Base-by-base conservation (phyloP, 202 grass and related monocot species). In the Bolboschoenoplectus hybrid region DNA sequence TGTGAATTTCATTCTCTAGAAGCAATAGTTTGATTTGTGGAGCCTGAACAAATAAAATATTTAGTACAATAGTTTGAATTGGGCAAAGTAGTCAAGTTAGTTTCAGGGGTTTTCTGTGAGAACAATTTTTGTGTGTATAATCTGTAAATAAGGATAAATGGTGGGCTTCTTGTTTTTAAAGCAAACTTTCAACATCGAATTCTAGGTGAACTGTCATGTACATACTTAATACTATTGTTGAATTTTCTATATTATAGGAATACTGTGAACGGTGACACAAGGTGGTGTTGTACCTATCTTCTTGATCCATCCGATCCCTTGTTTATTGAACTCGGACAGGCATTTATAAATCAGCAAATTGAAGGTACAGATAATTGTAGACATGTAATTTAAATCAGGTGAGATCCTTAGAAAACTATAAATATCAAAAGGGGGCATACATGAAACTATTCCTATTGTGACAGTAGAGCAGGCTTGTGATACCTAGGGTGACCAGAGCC, bases 201-300 rank as follows among this genome's bases (percentile, higher is more conserved):
- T 74, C 3, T 7, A 34, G 71, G 68, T 84, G 64, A 55, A 84
- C 19, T 41, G 41, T 84, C 16, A 26, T 85, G 40, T 50, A 14
- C 44, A 66, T 34, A 64, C 58, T 63, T 81, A 40, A 83, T 77
- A 52, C 45, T 92, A 9, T 16, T 83, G 35, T 85, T 83, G 63
- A 53, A 9, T 63, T 79, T 86, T 72, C 16, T 76, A 82, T 93
- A 57, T 85, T 87, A 84, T 89, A 98, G 95, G 95, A 98, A 98
- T 84, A 98, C 95, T 80, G 95, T 98, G 68, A 67, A 95, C 91
- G 91, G 85, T 92, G 82, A 98, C 88, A 88, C 65, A 63, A 91
- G 87, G 51, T 98, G 89, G 89, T 98, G 95, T 84, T 98, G 95
- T 82, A 98, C 95, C 65, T 98, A 98, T 91, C 90, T 98, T 87